Base-by-base conservation (phyloP, 306 rosid species). In the Pueraria montana region DNA sequence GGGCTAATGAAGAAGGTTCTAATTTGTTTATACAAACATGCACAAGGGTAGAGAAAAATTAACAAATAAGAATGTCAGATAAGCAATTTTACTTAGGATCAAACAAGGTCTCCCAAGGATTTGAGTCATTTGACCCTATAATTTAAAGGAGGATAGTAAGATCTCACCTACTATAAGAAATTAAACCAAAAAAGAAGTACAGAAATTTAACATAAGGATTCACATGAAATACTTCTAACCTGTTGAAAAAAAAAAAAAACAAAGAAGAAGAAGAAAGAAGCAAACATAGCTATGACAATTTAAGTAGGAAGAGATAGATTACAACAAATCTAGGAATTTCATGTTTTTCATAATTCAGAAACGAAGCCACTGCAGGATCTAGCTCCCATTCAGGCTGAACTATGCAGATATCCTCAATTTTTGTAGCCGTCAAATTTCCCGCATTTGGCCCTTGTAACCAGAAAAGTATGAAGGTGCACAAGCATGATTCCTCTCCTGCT, bases 381-480 rank as follows among this genome's bases (percentile, higher is more conserved):
- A 61, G 3, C n/a, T 62, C 42, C 27, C 52, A 82, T 56, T 76
- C 24, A 75, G 55, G 56, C 20, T 36, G 67, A 55, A 91, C 79
- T 55, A 72, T 23, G 76, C 97, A 94, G 50, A 91, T 88, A 61
- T 83, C 72, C 12, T 65, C 92, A 56, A 93, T 52, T 11, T 32
- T 21, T 23, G 86, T 30, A 20, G 27, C 14, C 1, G 89, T 75
- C 30, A 84, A 20, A 8, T 48, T 65, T 14, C 86, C 88, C 34
- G 34, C 73, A 53, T 68, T 79, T 34, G 97, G 97, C 62, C 98
- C 98, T 11, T 86, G 90, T 62, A 69, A 74, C 98, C 97, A 94
- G 10, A 0, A 40, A 45, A 94, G 87, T 52, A 79, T n/a, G 78
- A 87, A 91, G 63, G 26, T 71, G 79, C 97, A 92, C n/a, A 2